Evolutionary conservation across 1,284 basidiomycete genomes (phyloP).

Genomic region (Apiotrichum sp.): DNA sequence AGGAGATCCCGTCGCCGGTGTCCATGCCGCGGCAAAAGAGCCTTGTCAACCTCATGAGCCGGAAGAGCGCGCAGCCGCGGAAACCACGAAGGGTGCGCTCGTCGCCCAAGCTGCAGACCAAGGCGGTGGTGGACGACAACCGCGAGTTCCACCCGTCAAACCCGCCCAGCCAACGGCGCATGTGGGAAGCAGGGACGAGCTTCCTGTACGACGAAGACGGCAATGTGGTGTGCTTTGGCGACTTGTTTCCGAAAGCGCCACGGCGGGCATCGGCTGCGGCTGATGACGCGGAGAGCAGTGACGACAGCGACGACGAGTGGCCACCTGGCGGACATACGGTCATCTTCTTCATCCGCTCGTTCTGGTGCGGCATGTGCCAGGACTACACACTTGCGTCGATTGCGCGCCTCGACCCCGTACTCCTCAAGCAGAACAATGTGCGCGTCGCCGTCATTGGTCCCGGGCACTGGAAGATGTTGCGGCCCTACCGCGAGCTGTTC

Average conservation of each 20-base stretch:
- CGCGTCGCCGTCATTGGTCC: slow-evolving; percentile 38
- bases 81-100: background rate
- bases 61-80: background rate
- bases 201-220: slow-evolving; percentile 42
- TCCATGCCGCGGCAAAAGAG: background rate
- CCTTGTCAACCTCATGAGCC: background rate
- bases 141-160: slow-evolving; percentile 27
- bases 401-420: slow-evolving; percentile 31
- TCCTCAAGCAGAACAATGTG: slow-evolving; percentile 33
- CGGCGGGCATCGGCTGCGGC: background rate
- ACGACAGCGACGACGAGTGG: background rate
- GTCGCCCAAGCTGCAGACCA: background rate
- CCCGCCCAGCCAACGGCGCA: slow-evolving; percentile 24
- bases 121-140: slow-evolving; percentile 9
- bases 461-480: slow-evolving; percentile 44
- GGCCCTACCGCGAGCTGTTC: slow-evolving; percentile 41
- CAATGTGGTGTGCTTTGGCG: slow-evolving; percentile 32
- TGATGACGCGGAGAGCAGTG: too few species aligned
- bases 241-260: slow-evolving; percentile 28
- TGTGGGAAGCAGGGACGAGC: slow-evolving; percentile 39
- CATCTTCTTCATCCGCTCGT: slow-evolving; percentile 43
- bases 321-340: slow-evolving; percentile 20
- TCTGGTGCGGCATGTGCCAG: slow-evolving; percentile 47
- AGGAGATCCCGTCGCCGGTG: background rate
- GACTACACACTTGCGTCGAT: slow-evolving; percentile 43